A percentile compares a stretch with the other conserved stretches of the same genome.
Conservation (phyloP, 1,284 basidiomycete genomes). For the Paramarasmius palmivorus region DNA sequence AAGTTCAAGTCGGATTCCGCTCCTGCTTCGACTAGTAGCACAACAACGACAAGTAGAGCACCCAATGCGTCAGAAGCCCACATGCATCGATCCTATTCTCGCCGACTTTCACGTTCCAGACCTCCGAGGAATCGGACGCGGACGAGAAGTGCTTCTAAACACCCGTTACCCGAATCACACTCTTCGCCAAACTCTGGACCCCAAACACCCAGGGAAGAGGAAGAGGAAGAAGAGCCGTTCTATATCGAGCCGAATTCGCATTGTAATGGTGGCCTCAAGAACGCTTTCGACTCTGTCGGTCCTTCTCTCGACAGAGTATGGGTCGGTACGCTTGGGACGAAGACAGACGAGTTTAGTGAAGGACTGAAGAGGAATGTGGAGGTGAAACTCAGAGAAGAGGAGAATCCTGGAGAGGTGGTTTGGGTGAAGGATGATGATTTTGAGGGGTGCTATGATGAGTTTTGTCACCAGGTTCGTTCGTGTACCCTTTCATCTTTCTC, state of each 20-base stretch:
- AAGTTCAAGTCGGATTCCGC: neutral
- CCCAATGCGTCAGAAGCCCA: neutral
- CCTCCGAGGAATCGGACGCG: neutral
- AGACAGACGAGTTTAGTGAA: conserved; percentile 63
- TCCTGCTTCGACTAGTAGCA: neutral
- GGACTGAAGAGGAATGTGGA: conserved; percentile 62
- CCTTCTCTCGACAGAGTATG: conserved; percentile 60
- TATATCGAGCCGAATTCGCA: conserved; percentile 66
- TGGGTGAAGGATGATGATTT: conserved; percentile 84
- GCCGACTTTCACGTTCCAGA: neutral
- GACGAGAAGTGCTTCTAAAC: neutral
- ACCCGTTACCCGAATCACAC: neutral
- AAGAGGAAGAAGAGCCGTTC: conserved; percentile 12
- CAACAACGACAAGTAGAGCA: neutral
- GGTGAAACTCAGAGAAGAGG: conserved; percentile 54
- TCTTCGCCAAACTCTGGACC: neutral
- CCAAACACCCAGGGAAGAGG: conserved; percentile 2
- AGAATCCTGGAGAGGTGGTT: conserved; percentile 70
- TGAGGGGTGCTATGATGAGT: conserved; percentile 79
- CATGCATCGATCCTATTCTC: neutral
- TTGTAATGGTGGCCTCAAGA: conserved; percentile 80
- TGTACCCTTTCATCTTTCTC: neutral
- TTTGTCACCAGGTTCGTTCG: conserved; percentile 73
- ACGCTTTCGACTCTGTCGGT: conserved; percentile 73
- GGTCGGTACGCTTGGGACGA: conserved; percentile 79